Evolutionary conservation across 352 stramenopile species (phyloP).

Genomic region (Pythium vanterpoolii): DNA sequence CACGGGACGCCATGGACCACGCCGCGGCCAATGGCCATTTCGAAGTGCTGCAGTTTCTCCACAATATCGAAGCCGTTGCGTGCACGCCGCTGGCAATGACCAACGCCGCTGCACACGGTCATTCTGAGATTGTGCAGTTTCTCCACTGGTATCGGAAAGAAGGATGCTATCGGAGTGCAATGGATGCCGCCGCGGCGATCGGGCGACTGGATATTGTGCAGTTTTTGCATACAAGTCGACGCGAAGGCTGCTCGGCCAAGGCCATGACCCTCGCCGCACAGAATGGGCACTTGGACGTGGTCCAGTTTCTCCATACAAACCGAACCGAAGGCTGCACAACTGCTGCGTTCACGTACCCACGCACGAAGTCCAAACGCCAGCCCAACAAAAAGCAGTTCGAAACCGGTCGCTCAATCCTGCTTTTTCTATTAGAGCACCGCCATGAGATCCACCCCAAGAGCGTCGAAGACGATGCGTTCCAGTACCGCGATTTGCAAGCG

Average conservation of each 20-base stretch:
- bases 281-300: neutral
- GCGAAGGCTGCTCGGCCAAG: neutral
- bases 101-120: neutral
- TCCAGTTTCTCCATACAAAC: neutral
- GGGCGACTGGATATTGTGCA: neutral
- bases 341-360: neutral
- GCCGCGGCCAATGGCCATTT: neutral
- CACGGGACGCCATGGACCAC: neutral
- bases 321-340: neutral
- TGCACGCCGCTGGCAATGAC: neutral
- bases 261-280: neutral
- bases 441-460: neutral
- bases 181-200: neutral
- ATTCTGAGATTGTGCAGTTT: neutral
- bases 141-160: neutral
- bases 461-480: neutral
- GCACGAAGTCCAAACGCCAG: neutral
- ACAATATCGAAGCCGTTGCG: neutral
- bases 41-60: neutral
- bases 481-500: neutral
- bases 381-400: no score
- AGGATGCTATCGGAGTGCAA: neutral
- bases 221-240: neutral
- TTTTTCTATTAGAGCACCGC: neutral
- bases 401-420: neutral